phyloP scores from a whole-genome alignment of 306 rosid species.

The Dalbergia oliveri region DNA sequence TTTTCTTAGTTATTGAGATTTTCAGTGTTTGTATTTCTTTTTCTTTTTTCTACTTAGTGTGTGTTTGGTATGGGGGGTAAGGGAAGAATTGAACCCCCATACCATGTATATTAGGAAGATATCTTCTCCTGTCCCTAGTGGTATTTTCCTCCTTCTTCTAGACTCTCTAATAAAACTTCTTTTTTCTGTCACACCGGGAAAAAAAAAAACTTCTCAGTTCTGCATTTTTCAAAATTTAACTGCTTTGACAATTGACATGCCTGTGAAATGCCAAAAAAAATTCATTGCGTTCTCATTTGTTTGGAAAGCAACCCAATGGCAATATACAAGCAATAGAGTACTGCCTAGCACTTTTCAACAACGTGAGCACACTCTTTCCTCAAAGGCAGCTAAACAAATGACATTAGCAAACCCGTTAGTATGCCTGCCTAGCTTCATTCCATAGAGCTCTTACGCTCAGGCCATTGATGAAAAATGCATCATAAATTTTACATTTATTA shows the following conservation, averaged over 20 bases:
- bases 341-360: not conserved
- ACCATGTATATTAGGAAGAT: not conserved
- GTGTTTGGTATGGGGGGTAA: too few relatives aligned
- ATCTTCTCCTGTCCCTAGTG: not conserved
- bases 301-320: not conserved
- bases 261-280: slow-evolving; percentile 4
- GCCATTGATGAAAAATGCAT: slow-evolving; percentile 10
- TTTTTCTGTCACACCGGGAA: not conserved
- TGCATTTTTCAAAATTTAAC: not conserved
- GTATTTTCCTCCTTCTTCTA: not conserved
- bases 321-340: not conserved
- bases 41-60: not conserved
- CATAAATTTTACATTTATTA: not conserved
- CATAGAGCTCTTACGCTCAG: not conserved
- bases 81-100: too few relatives aligned
- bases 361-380: not conserved
- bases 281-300: not conserved
- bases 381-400: not conserved
- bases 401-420: not conserved
- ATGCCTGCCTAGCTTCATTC: slow-evolving; percentile 1
- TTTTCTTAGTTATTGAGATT: slow-evolving; percentile 3
- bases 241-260: not conserved
- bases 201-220: not conserved
- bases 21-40: not conserved
- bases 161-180: not conserved